A percentile compares a stretch with the other conserved stretches of the same genome.
These are phyloP conservation scores for Thalassia testudinum DNA, from an alignment of 116 monocot genomes.

Conservation along the genomic window DNA sequence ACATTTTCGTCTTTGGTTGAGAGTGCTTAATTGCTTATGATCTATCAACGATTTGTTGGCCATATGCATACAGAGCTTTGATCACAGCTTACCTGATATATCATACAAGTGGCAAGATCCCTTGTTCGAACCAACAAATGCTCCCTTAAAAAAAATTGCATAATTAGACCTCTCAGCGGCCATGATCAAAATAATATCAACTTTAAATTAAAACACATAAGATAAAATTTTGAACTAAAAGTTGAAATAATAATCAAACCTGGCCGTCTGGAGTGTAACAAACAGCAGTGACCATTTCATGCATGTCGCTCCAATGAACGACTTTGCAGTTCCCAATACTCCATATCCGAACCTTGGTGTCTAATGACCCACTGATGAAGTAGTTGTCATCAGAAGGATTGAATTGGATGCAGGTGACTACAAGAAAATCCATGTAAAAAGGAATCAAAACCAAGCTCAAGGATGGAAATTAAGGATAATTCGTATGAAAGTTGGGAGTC, in stretches of 20 bases:
- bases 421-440: conserved; percentile 9
- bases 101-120: conserved; percentile 50
- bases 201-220: not conserved
- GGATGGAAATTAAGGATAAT: not conserved
- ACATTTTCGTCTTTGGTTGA: too few relatives aligned
- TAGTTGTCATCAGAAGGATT: conserved; percentile 69
- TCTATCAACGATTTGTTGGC: too few relatives aligned
- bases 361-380: conserved; percentile 64
- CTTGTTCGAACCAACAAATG: conserved; percentile 58
- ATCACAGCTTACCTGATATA: conserved; percentile 35
- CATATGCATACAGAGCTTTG: too few relatives aligned
- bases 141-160: conserved; percentile 30
- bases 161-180: not conserved
- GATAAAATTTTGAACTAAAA: not conserved
- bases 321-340: conserved; percentile 56
- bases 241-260: conserved; percentile 20
- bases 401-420: conserved; percentile 78
- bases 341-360: conserved; percentile 72
- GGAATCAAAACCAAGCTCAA: not conserved
- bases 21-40: too few relatives aligned
- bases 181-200: not conserved
- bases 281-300: conserved; percentile 75
- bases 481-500: too few relatives aligned
- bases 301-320: conserved; percentile 67
- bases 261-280: conserved; percentile 77